Evolutionary conservation across 2,329 filamentous ascomycete genomes (phyloP), one percentile per base, ranked within the genome.

Genomic region (Diaporthe citrichinensis): DNA sequence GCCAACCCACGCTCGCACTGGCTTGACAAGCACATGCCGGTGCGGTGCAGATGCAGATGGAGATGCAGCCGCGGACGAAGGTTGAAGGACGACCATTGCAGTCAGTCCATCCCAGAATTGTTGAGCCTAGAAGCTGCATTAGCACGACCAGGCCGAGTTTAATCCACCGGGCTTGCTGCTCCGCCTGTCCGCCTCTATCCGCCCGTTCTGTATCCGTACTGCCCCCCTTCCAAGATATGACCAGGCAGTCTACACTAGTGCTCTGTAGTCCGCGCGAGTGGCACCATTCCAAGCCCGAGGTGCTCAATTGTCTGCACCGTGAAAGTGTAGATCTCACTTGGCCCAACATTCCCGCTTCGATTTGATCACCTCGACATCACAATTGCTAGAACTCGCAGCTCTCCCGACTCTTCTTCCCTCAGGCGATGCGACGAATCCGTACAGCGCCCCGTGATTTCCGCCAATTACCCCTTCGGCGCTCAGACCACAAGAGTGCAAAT

Each of bases 51-150:
- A 49, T 49, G 31, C 46, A 53, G 65, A 39, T 36, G 28, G 36
- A 62, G 36, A 44, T 34, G 62, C 61, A 49, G 28, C 10, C 14
- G 55, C 25, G 6, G 55, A 28, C n/a, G 17, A 31, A 28, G n/a
- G 6, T 31, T 34, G 17, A 34, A 57, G 28, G 6, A 31, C 25
- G 28, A 34, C 28, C 17, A 14, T 17, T n/a, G 59, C 28, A 15
- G 53, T 31, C 57, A 39, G 34, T 61, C 58, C 58, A 61, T 62
- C 59, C 59, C 17, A 6, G 62, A 53, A 68, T 12, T 68, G 65
- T 68, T 68, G 65, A 68, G 65, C 31, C 49, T 55, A 55, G 65
- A 69, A 69, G 49, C 46, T 69, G 49, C 65, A 69, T 69, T 69
- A 69, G 65, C 65, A 69, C 34, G 34, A 55, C 65, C 46, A 25